Base-by-base conservation (phyloP, 2,329 filamentous ascomycete genomes). In the Sporothrix mexicana region DNA sequence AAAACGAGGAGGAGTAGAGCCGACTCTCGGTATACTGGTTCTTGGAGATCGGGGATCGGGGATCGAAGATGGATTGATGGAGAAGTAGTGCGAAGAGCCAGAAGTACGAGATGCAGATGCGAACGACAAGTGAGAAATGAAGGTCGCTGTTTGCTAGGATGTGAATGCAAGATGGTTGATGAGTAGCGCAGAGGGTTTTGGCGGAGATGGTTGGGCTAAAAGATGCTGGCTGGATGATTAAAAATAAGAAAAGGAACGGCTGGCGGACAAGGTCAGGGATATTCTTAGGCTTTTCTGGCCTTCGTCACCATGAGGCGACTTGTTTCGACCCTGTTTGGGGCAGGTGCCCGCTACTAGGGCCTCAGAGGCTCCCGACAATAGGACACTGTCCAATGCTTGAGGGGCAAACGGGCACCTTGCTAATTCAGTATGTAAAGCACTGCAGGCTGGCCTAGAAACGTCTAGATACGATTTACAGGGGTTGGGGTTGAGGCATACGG, bases 281-380 rank as follows among this genome's bases (percentile, higher is more conserved):
- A 15, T 43, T 43, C 43, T 43, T 70, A 45, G 68, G 69, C 69
- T 43, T 51, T 71, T 64, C 25, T 41, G 9, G 69, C 57, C 45
- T 20, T 71, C 69, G 69, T 66, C 70, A 71, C 70, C 59, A 51
- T 66, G 59, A 13, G 59, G 59, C 59, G 47, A 15, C 49, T 53
- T 71, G 69, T 71, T 64, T 71, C 57, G 69, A 51, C 43, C 43
- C 45, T 36, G 69, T 64, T 71, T 71, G n/a, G 69, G 68, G 69
- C 59, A 43, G 69, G 43, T 53, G 25, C 10, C 23, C 51, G 20
- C 17, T 23, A 25, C 10, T 25, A n/a, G 47, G n/a, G n/a, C 51
- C 51, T 23, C 20, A 55, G 51, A 55, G 13, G n/a, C 25, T 2
- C 55, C 59, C 43, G 17, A 62, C 43, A 45, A 13, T 43, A 64